phyloP scores from a whole-genome alignment of 1,139 yeast species.

The Hansenula anomala region DNA sequence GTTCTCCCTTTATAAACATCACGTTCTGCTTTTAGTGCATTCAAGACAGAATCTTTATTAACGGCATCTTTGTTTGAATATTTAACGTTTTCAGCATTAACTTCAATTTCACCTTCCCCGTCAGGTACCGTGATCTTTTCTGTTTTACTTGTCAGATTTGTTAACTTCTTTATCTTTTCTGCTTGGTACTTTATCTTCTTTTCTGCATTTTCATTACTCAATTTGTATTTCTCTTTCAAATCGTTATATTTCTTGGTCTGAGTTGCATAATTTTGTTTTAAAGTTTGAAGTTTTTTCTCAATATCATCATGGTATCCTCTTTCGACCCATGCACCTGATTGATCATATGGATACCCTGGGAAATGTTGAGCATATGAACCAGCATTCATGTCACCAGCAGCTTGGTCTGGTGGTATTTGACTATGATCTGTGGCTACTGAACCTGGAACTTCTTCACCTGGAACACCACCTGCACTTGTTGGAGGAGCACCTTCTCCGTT shows the following conservation, averaged over 20 bases:
- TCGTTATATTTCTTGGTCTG: conserved; percentile 2
- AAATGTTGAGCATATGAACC: neutral
- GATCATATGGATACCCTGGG: neutral
- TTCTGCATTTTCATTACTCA: neutral
- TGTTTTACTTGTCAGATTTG: conserved; percentile 7
- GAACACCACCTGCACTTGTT: neutral
- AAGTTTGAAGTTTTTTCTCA: neutral
- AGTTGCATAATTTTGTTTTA: neutral
- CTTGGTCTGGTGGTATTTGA: too few species aligned
- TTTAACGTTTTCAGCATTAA: conserved; percentile 12
- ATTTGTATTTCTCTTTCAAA: conserved; percentile 2
- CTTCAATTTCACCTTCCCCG: conserved; percentile 12
- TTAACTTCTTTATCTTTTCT: conserved; percentile 5
- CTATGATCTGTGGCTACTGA: too few species aligned
- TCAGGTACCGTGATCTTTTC: conserved; percentile 1
- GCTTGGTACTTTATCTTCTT: conserved; percentile 4
- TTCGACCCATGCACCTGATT: neutral
- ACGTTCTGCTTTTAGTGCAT: conserved; percentile 8
- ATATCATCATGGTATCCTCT: conserved; percentile 1
- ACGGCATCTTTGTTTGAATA: conserved; percentile 1
- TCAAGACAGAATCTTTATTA: neutral
- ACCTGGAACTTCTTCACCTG: neutral
- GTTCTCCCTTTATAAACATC: conserved; percentile 6
- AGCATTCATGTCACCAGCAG: too few species aligned
- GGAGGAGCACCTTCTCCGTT: too few species aligned